Conservation (phyloP, 1,139 yeast species). For the Blastobotrys raffinosifermentans region DNA sequence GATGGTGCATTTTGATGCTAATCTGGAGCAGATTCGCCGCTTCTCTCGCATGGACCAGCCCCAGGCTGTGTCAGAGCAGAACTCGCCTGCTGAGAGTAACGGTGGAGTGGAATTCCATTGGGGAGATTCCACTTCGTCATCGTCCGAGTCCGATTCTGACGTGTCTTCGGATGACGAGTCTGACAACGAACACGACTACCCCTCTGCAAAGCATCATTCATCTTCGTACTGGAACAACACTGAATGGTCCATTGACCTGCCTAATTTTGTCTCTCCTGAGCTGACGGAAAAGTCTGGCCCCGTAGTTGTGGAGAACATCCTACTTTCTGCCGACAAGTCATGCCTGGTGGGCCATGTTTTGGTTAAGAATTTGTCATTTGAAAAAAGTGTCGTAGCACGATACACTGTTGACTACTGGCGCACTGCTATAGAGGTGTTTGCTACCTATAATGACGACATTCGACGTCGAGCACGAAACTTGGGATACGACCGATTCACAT, state of each 20-base stretch:
- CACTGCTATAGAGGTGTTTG: conserved; percentile 63
- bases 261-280: conserved; percentile 41
- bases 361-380: conserved; percentile 61
- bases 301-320: conserved; percentile 57
- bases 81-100: conserved; percentile 44
- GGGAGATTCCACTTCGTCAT: conserved; percentile 28
- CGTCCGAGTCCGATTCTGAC: conserved; percentile 24
- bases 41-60: conserved; percentile 71
- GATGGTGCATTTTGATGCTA: conserved; percentile 72
- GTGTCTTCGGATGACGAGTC: conserved; percentile 31
- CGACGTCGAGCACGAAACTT: conserved; percentile 40
- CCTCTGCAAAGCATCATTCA: conserved; percentile 20
- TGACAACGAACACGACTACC: conserved; percentile 16
- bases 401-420: conserved; percentile 70
- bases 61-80: conserved; percentile 59
- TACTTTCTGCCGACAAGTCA: conserved; percentile 51
- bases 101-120: conserved; percentile 27
- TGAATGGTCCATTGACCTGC: conserved; percentile 46
- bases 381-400: conserved; percentile 56
- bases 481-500: conserved; percentile 42
- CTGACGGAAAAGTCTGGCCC: conserved; percentile 32
- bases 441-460: conserved; percentile 54
- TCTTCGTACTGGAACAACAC: conserved; percentile 13
- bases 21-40: conserved; percentile 59
- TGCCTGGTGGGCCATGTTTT: conserved; percentile 67